Conservation (phyloP, 2,329 filamentous ascomycete species). For the Lasiodiplodia sp. region DNA sequence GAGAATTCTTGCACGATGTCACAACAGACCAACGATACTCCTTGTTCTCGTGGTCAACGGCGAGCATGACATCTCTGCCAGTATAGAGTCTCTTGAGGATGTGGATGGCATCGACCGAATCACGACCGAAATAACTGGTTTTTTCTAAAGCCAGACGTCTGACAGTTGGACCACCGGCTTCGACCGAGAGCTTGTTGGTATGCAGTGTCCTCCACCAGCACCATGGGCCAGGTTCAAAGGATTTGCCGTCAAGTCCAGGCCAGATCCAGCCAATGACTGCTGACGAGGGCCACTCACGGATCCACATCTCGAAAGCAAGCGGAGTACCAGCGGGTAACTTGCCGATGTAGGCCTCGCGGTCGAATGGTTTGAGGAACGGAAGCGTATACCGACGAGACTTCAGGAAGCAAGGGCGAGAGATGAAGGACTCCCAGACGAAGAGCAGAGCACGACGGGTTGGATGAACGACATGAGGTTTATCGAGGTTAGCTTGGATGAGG, state of each 20-base stretch:
- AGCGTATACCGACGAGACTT: neutral
- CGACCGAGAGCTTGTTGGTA: neutral
- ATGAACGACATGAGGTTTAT: neutral
- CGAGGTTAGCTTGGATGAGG: neutral
- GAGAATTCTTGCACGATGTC: too few species aligned
- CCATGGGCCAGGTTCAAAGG: neutral
- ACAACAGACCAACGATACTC: too few species aligned
- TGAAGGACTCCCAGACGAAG: neutral
- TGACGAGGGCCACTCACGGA: conserved; percentile 10
- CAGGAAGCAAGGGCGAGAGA: neutral
- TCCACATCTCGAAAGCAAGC: conserved; percentile 8
- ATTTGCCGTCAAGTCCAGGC: neutral
- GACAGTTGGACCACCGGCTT: neutral
- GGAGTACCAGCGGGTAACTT: neutral
- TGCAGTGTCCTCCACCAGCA: neutral
- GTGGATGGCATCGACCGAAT: neutral
- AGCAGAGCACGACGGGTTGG: neutral
- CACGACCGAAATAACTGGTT: neutral
- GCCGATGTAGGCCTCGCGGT: conserved; percentile 6
- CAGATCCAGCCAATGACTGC: conserved; percentile 13
- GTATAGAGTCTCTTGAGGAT: neutral
- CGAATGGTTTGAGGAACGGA: neutral
- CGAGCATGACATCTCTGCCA: neutral
- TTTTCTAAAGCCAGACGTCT: neutral
- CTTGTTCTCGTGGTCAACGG: neutral